Percentiles rank a stretch among this genome's conserved stretches.
Conservation (phyloP, 106 monocot species). For the Posidonia australis region DNA sequence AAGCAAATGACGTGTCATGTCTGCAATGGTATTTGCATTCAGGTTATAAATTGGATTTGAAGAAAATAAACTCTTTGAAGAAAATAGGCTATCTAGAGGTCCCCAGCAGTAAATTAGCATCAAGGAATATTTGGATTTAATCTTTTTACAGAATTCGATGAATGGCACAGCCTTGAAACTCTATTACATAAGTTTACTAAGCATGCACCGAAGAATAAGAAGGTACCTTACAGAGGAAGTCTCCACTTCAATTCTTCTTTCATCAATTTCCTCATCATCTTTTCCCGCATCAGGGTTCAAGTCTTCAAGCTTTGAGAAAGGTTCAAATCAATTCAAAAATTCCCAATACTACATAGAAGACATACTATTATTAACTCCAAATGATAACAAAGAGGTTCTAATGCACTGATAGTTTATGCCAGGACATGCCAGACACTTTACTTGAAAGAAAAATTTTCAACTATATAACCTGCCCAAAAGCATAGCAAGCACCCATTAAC, state of each 20-base stretch:
- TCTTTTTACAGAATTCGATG: not conserved
- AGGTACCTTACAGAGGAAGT: not conserved
- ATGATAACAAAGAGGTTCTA: not conserved
- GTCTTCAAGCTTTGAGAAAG: constrained; percentile 11
- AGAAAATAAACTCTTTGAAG: too few species aligned
- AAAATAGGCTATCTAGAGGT: too few species aligned
- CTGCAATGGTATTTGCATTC: not conserved
- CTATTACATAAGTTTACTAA: not conserved
- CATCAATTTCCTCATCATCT: constrained; percentile 3
- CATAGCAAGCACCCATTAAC: too few species aligned
- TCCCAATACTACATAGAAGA: not conserved
- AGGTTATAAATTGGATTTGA: not conserved
- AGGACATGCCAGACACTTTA: too few species aligned
- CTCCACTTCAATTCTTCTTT: not conserved
- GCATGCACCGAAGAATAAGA: not conserved
- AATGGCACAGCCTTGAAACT: not conserved
- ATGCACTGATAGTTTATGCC: not conserved
- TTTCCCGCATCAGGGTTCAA: not conserved
- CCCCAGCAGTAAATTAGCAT: too few species aligned
- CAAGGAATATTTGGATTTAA: too few species aligned
- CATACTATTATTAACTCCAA: not conserved
- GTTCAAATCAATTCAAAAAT: constrained; percentile 5
- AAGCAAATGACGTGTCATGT: not conserved
- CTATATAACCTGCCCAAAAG: too few species aligned
- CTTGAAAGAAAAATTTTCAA: too few species aligned